A percentile compares a stretch with the other conserved stretches of the same genome.
phyloP scores from a whole-genome alignment of 768 basidiomycete genomes.

The Lepiota brunneoincarnata region DNA sequence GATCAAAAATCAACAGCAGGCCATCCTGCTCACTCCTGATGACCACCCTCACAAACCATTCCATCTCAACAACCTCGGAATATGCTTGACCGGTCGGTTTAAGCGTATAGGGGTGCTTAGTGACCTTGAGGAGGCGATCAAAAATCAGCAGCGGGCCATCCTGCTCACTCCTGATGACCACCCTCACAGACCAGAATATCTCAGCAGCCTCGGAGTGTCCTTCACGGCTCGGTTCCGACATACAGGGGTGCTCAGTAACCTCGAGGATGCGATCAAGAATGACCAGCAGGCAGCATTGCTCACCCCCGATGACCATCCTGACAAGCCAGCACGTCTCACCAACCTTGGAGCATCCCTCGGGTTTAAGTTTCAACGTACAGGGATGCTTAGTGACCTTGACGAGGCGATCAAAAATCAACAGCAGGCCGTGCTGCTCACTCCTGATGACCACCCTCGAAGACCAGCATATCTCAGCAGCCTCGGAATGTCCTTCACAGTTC shows the following conservation, averaged over 20 bases:
- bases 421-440: too few species aligned
- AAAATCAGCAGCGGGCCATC: not conserved
- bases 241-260: not conserved
- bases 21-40: too few species aligned
- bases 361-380: not conserved
- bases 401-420: conserved; percentile 1
- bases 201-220: not conserved
- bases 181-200: not conserved
- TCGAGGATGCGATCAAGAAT: conserved; percentile 20
- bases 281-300: conserved; percentile 15
- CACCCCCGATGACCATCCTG: conserved; percentile 1
- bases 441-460: not conserved
- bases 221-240: conserved; percentile 16
- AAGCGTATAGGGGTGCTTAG: not conserved
- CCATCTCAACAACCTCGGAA: conserved; percentile 11
- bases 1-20: not conserved
- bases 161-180: not conserved
- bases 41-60: conserved; percentile 1
- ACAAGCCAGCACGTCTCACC: not conserved
- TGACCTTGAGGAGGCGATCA: not conserved
- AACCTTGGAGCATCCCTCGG: not conserved
- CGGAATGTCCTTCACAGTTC: conserved; percentile 5
- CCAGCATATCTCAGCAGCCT: conserved; percentile 11
- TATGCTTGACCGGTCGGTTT: not conserved
- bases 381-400: not conserved